A percentile compares a stretch with the other conserved stretches of the same genome.
Evolutionary conservation across 805 yeast species (phyloP).

Genomic region (Myxozyma mucilagina): DNA sequence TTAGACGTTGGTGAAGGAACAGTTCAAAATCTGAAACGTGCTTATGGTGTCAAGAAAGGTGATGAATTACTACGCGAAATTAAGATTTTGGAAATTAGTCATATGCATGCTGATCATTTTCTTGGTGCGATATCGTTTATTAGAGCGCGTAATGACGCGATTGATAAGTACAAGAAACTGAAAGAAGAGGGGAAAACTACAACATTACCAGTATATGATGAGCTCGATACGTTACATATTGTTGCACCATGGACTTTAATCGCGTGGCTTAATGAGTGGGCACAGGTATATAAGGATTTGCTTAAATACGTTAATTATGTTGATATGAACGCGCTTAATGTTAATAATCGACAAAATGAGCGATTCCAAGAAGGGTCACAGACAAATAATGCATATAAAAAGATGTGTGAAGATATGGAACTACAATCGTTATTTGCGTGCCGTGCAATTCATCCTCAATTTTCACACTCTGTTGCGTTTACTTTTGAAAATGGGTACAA

Average conservation of each 20-base stretch:
- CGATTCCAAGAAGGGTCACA: neutral
- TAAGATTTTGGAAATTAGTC: constrained; percentile 70
- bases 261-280: constrained; percentile 70
- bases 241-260: constrained; percentile 76
- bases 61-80: constrained; percentile 58
- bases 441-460: constrained; percentile 79
- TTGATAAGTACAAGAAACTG: constrained; percentile 40
- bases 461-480: constrained; percentile 71
- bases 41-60: constrained; percentile 52
- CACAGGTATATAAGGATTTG: constrained; percentile 43
- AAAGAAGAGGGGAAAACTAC: constrained; percentile 37
- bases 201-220: constrained; percentile 27
- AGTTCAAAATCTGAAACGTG: constrained; percentile 65
- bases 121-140: constrained; percentile 75
- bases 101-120: constrained; percentile 97
- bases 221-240: constrained; percentile 50
- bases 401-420: constrained; percentile 35
- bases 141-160: constrained; percentile 55
- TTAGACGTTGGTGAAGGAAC: constrained; percentile 98
- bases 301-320: constrained; percentile 11
- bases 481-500: constrained; percentile 53
- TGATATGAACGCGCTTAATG: neutral
- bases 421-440: constrained; percentile 56
- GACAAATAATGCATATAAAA: neutral
- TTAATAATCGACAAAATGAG: neutral